Percentiles rank a stretch among this genome's conserved stretches.
phyloP scores from a whole-genome alignment of 371 early-diverging fungal species.

The Paraphysoderma sedebokerense region DNA sequence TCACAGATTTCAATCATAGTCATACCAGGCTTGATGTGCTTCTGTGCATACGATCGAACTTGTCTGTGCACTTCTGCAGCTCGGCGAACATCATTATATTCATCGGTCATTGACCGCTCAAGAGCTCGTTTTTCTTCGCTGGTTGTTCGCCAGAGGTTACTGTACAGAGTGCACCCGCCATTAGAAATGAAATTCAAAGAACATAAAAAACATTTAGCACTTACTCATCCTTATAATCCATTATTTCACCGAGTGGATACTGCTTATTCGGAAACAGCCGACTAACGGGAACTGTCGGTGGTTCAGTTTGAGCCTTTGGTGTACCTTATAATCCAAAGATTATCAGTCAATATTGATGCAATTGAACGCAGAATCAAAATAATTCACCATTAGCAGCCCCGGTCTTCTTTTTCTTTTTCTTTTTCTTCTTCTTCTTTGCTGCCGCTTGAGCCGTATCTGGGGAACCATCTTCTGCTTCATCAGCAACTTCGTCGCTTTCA shows the following conservation, averaged over 20 bases:
- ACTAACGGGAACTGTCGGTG: constrained; percentile 59
- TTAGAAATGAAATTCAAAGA: neutral
- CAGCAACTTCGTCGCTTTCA: neutral
- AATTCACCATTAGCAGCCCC: neutral
- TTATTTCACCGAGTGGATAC: constrained; percentile 52
- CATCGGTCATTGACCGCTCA: constrained; percentile 71
- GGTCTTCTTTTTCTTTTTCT: constrained; percentile 6
- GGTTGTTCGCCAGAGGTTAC: constrained; percentile 61
- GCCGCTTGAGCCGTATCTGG: neutral
- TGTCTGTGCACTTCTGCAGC: constrained; percentile 89
- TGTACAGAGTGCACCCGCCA: constrained; percentile 4
- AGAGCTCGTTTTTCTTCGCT: constrained; percentile 59
- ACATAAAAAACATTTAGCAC: neutral
- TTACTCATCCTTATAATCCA: constrained; percentile 61
- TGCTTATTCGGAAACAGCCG: constrained; percentile 42
- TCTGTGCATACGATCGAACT: constrained; percentile 67
- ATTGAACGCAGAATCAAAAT: neutral
- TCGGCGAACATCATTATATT: constrained; percentile 59
- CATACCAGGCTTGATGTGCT: constrained; percentile 90
- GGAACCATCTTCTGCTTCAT: neutral
- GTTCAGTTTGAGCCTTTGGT: constrained; percentile 24
- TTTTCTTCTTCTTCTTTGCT: constrained; percentile 3
- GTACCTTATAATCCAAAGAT: neutral
- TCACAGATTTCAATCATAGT: constrained; percentile 85
- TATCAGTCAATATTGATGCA: neutral